phyloP scores from a whole-genome alignment of 2,329 filamentous ascomycete genomes.

The Penicillium hordei region DNA sequence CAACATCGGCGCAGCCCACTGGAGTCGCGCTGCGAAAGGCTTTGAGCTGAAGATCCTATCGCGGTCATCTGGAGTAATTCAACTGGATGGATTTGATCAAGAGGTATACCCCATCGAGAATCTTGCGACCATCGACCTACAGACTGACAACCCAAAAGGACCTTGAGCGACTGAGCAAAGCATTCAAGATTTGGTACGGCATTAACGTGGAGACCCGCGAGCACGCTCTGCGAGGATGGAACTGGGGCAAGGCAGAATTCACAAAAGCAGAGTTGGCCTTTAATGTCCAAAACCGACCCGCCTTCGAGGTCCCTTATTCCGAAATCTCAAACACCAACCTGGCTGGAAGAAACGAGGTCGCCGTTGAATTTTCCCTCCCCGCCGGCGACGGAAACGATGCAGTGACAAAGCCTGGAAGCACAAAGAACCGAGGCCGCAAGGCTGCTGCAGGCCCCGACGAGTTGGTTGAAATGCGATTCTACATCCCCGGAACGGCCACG shows the following conservation, averaged over 20 bases:
- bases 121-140: background rate
- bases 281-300: constrained; percentile 93
- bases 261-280: constrained; percentile 92
- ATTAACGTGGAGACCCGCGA: constrained; percentile 89
- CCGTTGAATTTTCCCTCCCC: constrained; percentile 85
- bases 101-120: constrained; percentile 54
- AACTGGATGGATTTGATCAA: constrained; percentile 91
- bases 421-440: constrained; percentile 77
- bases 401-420: constrained; percentile 70
- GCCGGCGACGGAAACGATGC: constrained; percentile 70
- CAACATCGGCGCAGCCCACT: constrained; percentile 84
- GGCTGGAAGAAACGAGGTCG: constrained; percentile 95
- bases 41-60: constrained; percentile 92
- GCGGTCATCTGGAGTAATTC: constrained; percentile 79
- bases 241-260: constrained; percentile 98
- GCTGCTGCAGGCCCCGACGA: constrained; percentile 86
- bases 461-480: constrained; percentile 97
- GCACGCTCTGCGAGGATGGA: constrained; percentile 94
- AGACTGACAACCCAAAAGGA: constrained; percentile 56
- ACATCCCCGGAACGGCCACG: constrained; percentile 87
- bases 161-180: constrained; percentile 82
- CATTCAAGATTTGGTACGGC: constrained; percentile 98
- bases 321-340: constrained; percentile 98
- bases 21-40: constrained; percentile 89
- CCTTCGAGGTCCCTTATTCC: constrained; percentile 94